Evolutionary conservation across 2,329 filamentous ascomycete genomes (phyloP), one percentile per base, ranked within the genome.

Genomic region (Drechslerella dactyloides): DNA sequence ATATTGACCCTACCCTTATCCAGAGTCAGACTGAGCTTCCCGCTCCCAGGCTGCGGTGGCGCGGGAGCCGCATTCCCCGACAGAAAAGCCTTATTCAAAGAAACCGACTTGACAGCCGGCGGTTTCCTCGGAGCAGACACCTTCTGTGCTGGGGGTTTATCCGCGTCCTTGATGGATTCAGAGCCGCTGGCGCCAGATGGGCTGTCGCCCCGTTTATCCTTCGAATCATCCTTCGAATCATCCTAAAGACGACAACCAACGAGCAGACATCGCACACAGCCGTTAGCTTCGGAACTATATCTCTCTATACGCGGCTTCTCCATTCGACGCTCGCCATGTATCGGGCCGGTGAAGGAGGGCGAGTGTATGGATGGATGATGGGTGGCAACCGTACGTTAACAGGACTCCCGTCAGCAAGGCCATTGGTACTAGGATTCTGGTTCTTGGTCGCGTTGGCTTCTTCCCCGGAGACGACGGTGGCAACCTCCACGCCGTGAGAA

Each of bases 71-170:
- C 84, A 79, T 93, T 93, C 70, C 89, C 86, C n/a, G 85, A 86
- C 37, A 94, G 83, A 78, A 93, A 96, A 48, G 86, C 91, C 80
- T 90, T 92, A 75, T 93, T 93, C 75, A 93, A 89, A 3, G 90
- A 93, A 53, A 94, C 89, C 17, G 90, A 86, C 80, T 94, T 96
- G 83, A 96, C 94, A 11, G 87, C 88, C 17, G 87, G 82, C 19
- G 88, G 87, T 80, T 91, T 93, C 83, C 90, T 92, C 50, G 75
- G 69, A 69, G 55, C 51, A 50, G 50, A 27, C 13, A 42, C 50
- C 27, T 65, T 65, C 17, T 56, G 60, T 52, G 33, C 51, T 40
- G 77, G 74, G 58, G 78, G 70, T 66, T 77, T 79, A 66, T 78
- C 76, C 74, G 77, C 74, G 75, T 76, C 76, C 76, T 79, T 79